Evolutionary conservation across 306 rosid genomes (phyloP), one percentile per base, ranked within the genome.

Genomic region (Arachis hypogaea): DNA sequence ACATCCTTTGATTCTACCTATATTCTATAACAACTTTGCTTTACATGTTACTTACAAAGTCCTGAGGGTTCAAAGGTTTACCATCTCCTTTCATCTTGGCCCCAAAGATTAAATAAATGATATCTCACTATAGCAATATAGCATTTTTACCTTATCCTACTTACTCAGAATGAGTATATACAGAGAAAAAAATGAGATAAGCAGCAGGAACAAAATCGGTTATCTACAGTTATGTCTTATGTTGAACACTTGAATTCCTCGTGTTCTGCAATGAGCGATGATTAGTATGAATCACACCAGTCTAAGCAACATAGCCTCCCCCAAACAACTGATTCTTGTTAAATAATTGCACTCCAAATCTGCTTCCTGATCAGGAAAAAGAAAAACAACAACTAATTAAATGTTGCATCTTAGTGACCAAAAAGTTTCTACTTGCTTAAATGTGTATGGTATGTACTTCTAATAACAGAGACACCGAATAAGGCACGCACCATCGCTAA

Each of bases 221-320:
- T 76, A 78, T 80, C 59, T 83, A 82, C 87, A 88, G 42, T 74
- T 11, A 47, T 42, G 80, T 52, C 76, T 59, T 54, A 54, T 22
- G 69, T 43, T 77, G 73, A 77, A 45, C 79, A 28, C 66, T 50
- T 77, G 73, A 77, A 45, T 76, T 38, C 71, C 49, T 63, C 75
- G 33, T 59, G 58, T 54, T 68, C 63, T 57, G 69, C 63, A 66
- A 67, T 68, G 28, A 58, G 66, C 30, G 59, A 16, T 51, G 42
- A 70, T 30, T 66, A 43, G 69, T 45, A 58, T 42, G 59, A 71
- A 59, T 65, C 64, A 63, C 11, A 50, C 42, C 29, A 28, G 55
- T 70, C 67, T 43, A 45, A 16, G 61, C 58, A 68, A 50, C 59
- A 65, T 44, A 7, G 7, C 59, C 61, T n/a, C 14, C 54, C 62